Conservation (phyloP, 2,329 filamentous ascomycete species). For the Botrytis tulipae region DNA sequence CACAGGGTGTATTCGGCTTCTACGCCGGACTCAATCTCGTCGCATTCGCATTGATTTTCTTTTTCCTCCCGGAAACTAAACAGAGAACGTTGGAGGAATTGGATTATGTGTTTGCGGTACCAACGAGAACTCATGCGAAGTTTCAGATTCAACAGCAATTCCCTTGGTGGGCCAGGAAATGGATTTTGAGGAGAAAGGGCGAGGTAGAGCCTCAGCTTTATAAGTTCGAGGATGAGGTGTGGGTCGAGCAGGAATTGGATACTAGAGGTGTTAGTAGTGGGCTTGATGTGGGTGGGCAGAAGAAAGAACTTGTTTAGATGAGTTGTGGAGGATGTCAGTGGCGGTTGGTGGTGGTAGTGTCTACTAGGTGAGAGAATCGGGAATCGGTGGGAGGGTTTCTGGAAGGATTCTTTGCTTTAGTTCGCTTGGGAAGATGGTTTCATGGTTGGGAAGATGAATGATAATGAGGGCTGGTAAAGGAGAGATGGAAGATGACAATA, state of each 20-base stretch:
- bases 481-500: background rate
- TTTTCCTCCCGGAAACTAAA: slow-evolving; percentile 59
- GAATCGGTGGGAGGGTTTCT: background rate
- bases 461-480: background rate
- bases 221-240: slow-evolving; percentile 20
- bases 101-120: slow-evolving; percentile 48
- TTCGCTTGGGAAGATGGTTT: too few relatives aligned
- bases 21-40: slow-evolving; percentile 57
- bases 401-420: background rate
- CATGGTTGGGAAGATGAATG: background rate
- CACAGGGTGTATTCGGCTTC: slow-evolving; percentile 49
- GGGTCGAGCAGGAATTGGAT: slow-evolving; percentile 9
- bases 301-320: slow-evolving; percentile 9
- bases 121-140: slow-evolving; percentile 34
- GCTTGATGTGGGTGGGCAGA: background rate
- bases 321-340: background rate
- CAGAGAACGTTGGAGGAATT: slow-evolving; percentile 41
- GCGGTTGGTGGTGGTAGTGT: background rate
- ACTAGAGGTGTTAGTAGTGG: slow-evolving; percentile 11
- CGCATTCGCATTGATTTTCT: slow-evolving; percentile 55
- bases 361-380: too few relatives aligned
- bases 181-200: slow-evolving; percentile 38
- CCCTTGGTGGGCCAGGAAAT: slow-evolving; percentile 30
- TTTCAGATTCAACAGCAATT: slow-evolving; percentile 36
- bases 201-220: slow-evolving; percentile 13